phyloP scores from a whole-genome alignment of 2,329 filamentous ascomycete species.

The Paracamarosporium sp. region DNA sequence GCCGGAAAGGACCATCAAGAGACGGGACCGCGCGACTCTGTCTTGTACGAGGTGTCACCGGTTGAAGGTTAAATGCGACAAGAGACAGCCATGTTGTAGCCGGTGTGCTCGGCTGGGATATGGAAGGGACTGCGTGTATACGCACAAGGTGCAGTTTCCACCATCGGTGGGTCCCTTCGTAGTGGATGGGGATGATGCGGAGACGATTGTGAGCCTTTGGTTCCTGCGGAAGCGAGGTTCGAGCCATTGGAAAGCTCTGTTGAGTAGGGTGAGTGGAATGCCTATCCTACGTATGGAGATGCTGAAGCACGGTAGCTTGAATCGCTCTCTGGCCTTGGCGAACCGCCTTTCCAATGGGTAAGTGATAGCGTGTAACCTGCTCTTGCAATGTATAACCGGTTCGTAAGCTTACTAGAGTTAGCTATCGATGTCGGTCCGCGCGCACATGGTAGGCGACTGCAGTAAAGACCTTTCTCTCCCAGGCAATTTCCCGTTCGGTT shows the following conservation, averaged over 20 bases:
- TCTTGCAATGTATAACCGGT: not conserved
- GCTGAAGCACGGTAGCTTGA: slow-evolving; percentile 17
- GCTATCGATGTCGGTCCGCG: slow-evolving; percentile 11
- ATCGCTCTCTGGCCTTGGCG: slow-evolving; percentile 13
- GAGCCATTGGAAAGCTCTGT: slow-evolving; percentile 20
- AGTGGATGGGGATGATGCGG: slow-evolving; percentile 19
- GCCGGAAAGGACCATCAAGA: slow-evolving; percentile 8
- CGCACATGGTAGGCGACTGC: slow-evolving; percentile 18
- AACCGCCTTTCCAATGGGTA: slow-evolving; percentile 13
- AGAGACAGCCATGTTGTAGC: slow-evolving; percentile 22
- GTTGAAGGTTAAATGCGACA: slow-evolving; percentile 30
- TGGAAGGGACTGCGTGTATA: slow-evolving; percentile 20
- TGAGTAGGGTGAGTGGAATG: slow-evolving; percentile 16
- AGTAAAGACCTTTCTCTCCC: slow-evolving; percentile 25
- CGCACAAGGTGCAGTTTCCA: slow-evolving; percentile 12
- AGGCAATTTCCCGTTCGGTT: slow-evolving; percentile 30
- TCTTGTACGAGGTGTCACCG: slow-evolving; percentile 31
- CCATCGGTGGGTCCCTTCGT: slow-evolving; percentile 6
- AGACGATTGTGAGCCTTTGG: slow-evolving; percentile 25
- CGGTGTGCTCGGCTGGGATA: slow-evolving; percentile 24
- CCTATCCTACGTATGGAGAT: not conserved
- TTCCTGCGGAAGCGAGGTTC: slow-evolving; percentile 24
- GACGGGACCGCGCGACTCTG: slow-evolving; percentile 21
- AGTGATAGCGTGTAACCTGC: slow-evolving; percentile 6
- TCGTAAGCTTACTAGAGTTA: not conserved